These are phyloP conservation scores for Eimeria necatrix DNA, from an alignment of 169 alveolate species.

Conservation along the genomic window DNA sequence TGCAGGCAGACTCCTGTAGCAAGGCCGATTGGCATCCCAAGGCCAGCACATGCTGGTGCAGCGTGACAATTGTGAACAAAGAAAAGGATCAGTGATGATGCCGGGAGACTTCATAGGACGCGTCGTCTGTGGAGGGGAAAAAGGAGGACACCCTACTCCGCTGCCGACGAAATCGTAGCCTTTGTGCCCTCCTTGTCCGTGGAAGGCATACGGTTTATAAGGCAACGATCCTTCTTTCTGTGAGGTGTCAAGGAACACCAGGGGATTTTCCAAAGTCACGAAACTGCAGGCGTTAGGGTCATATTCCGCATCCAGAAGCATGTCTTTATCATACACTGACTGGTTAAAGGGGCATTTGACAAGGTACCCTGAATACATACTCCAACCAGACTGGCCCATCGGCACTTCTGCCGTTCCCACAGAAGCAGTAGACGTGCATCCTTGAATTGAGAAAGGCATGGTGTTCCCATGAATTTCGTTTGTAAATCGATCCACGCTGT, in stretches of 20 bases:
- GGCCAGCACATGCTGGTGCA: slow-evolving; percentile 84
- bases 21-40: slow-evolving; percentile 35
- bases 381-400: slow-evolving; percentile 73
- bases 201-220: slow-evolving; percentile 79
- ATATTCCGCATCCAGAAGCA: slow-evolving; percentile 75
- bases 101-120: slow-evolving; percentile 62
- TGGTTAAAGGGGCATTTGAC: slow-evolving; percentile 79
- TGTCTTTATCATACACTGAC: slow-evolving; percentile 72
- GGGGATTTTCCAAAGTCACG: slow-evolving; percentile 71
- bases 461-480: slow-evolving; percentile 81
- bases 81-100: slow-evolving; percentile 76
- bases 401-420: slow-evolving; percentile 80
- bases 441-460: slow-evolving; percentile 74
- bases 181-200: slow-evolving; percentile 82
- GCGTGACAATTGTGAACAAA: slow-evolving; percentile 72
- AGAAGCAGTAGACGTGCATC: slow-evolving; percentile 56
- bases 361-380: slow-evolving; percentile 81
- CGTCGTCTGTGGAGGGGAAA: slow-evolving; percentile 75
- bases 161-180: slow-evolving; percentile 81
- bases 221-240: slow-evolving; percentile 21
- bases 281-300: slow-evolving; percentile 73
- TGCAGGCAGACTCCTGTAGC: slow-evolving; percentile 82
- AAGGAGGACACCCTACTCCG: slow-evolving; percentile 83
- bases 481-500: slow-evolving; percentile 64
- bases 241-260: slow-evolving; percentile 73